Evolutionary conservation across 225 moss, liverwort and hornwort species (phyloP), one percentile per base, ranked within the genome.

Genomic region (Sphagnum tenellum): DNA sequence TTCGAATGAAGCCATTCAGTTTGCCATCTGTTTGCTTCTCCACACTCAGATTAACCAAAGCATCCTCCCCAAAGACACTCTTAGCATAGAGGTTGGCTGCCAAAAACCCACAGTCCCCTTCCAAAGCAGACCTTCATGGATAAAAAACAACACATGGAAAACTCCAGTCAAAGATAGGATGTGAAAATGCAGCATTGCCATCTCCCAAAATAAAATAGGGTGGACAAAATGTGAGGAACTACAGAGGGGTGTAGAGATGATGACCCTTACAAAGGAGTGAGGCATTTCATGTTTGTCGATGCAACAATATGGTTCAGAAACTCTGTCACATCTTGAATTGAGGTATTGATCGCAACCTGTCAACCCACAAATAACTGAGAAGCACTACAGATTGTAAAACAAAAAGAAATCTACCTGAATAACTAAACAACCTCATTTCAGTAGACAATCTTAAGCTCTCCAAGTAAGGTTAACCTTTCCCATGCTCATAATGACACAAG

Each of bases 41-140:
- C 13, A 95, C 82, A 69, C 95, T 95, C 6, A 95, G 92, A 69
- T 95, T 95, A 12, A 95, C 92, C 77, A 95, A 73, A 48, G 95
- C 92, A 75, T 95, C 95, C 75, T 95, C 95, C 55, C 95, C 95
- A 60, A 95, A 95, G 13, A 95, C 92, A 71, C 92, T 95, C 88
- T 95, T 95, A 0, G 95, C 95, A 65, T 95, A 95, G 3, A 95
- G 86, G 70, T 95, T 95, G 54, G 95, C 95, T 65, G 95, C 95
- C 56, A 95, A 77, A 50, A 95, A 95, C 56, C 95, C 92, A 72
- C 92, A 95, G 54, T 95, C 89, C 47, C 92, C 95, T 75, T 95
- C 92, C 77, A 95, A 76, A 7, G 92, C 95, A 51, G 92, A 95
- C 71, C 93, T 94, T 84, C 73, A 29, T 29, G 29, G 29, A 29